A percentile compares a stretch with the other conserved stretches of the same genome.
Evolutionary conservation across 2,329 filamentous ascomycete genomes (phyloP).

Genomic region (Aspergillus aculeatinus): DNA sequence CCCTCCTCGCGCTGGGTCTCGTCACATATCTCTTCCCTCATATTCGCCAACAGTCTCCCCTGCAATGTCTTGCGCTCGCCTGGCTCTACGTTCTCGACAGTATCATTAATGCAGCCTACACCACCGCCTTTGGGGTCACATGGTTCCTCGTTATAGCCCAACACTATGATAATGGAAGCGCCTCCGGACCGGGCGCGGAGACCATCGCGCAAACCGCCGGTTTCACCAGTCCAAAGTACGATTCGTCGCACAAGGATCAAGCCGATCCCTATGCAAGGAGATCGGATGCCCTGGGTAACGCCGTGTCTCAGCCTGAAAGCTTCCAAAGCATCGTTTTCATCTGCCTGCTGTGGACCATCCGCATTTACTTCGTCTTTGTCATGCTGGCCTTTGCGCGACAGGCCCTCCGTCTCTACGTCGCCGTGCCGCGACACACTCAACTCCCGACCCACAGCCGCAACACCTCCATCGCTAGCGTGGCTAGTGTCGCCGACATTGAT

Average conservation of each 20-base stretch:
- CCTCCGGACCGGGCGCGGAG: conserved; percentile 51
- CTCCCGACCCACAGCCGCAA: conserved; percentile 45
- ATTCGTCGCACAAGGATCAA: conserved; percentile 59
- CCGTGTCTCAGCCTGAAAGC: conserved; percentile 64
- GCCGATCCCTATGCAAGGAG: conserved; percentile 30
- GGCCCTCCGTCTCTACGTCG: conserved; percentile 64
- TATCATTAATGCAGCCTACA: conserved; percentile 77
- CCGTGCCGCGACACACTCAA: conserved; percentile 40
- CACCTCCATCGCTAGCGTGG: conserved; percentile 48
- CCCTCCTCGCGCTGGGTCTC: conserved; percentile 66
- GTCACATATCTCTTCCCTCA: conserved; percentile 72
- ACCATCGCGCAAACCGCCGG: conserved; percentile 63
- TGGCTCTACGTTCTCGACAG: conserved; percentile 86
- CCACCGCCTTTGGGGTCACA: conserved; percentile 73
- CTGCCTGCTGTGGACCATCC: conserved; percentile 68
- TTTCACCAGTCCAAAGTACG: conserved; percentile 63
- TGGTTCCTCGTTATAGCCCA: conserved; percentile 79
- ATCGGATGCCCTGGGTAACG: conserved; percentile 57
- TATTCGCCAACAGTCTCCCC: conserved; percentile 73
- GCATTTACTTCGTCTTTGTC: conserved; percentile 80
- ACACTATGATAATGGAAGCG: conserved; percentile 49
- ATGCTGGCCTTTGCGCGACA: conserved; percentile 80
- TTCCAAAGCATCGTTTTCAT: conserved; percentile 78
- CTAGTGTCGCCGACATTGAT: conserved; percentile 46
- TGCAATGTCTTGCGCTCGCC: conserved; percentile 77